Base-by-base conservation (phyloP, 106 monocot genomes). In the Vanilla planifolia region DNA sequence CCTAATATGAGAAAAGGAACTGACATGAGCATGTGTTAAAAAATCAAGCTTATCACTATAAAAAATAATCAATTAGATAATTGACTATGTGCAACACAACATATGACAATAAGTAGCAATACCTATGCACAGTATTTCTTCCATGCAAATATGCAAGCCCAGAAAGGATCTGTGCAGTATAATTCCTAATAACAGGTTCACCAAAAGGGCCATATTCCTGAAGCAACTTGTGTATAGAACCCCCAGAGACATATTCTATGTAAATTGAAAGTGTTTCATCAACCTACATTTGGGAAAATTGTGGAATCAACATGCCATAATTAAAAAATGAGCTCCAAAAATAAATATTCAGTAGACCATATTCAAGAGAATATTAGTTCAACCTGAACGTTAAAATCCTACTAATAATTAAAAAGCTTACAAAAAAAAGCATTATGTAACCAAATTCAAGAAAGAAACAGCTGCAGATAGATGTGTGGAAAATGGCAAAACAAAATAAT, bases 171-270 rank as follows among this genome's bases (percentile, higher is more conserved):
- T 93, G 85, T 16, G 62, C 59, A 17, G 93, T 72, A 60, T 80
- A 93, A 69, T 61, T 93, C 23, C 70, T 81, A 56, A 93, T 75
- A 15, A 93, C 79, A 65, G 79, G 77, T 70, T 93, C 93, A 16
- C 64, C 70, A 60, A 93, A 89, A 64, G 85, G 71, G 9, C 93
- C 93, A 79, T 93, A 93, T 26, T 89, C 79, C 65, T 85, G 78
- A 56, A 93, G 85, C 33, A 93, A 59, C 50, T 85, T 93, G 58
- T 89, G 79, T 43, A 93, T 82, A 24, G 93, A 93, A 37, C 93
- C 93, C 20, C 93, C 93, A 29, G 93, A 89, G 6, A 89, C 89
- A 77, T 77, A 93, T 57, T 93, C 89, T 34, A 93, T 79, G 68
- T 74, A 89, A 17, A 93, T 79, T 37, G 85, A 76, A 25, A 93